Percentiles rank a stretch among this genome's conserved stretches.
These are phyloP conservation scores for Eruca vesicaria DNA, from an alignment of 441 rosid genomes.

Conservation along the genomic window DNA sequence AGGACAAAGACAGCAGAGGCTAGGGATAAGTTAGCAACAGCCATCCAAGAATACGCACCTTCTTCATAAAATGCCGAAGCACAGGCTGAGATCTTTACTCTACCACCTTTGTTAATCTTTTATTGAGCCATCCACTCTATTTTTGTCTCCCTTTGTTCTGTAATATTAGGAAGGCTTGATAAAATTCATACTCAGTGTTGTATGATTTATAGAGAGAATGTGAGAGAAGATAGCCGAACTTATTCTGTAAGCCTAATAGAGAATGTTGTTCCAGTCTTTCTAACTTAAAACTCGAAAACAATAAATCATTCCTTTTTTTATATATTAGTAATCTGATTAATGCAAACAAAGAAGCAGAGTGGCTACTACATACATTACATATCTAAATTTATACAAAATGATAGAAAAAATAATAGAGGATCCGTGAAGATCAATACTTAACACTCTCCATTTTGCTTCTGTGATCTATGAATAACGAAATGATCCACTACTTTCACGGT, in stretches of 20 bases:
- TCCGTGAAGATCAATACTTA: conserved; percentile 38
- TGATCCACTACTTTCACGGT: conserved; percentile 82
- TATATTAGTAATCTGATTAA: neutral
- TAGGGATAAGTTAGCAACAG: conserved; percentile 67
- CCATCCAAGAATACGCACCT: conserved; percentile 85
- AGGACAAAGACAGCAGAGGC: conserved; percentile 78
- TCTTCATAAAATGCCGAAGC: conserved; percentile 38
- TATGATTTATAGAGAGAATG: conserved; percentile 15
- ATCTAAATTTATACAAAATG: conserved; percentile 27
- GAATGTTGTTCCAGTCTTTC: conserved; percentile 21
- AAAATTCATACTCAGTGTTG: conserved; percentile 22
- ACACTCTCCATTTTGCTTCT: conserved; percentile 39
- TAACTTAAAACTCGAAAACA: conserved; percentile 20
- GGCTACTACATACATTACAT: conserved; percentile 30
- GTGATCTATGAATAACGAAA: conserved; percentile 54
- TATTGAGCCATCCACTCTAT: conserved; percentile 4
- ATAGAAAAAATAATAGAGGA: conserved; percentile 16
- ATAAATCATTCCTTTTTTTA: conserved; percentile 20
- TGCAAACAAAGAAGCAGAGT: neutral
- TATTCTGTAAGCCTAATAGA: conserved; percentile 18
- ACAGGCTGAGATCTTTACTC: conserved; percentile 19
- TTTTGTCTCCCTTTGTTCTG: conserved; percentile 17
- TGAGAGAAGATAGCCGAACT: neutral
- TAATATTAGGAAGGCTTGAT: conserved; percentile 25
- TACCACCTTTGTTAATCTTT: conserved; percentile 12